Percentiles rank a stretch among this genome's conserved stretches.
Evolutionary conservation across 768 basidiomycete species (phyloP).

Genomic region (Boletus pseudopeckii): DNA sequence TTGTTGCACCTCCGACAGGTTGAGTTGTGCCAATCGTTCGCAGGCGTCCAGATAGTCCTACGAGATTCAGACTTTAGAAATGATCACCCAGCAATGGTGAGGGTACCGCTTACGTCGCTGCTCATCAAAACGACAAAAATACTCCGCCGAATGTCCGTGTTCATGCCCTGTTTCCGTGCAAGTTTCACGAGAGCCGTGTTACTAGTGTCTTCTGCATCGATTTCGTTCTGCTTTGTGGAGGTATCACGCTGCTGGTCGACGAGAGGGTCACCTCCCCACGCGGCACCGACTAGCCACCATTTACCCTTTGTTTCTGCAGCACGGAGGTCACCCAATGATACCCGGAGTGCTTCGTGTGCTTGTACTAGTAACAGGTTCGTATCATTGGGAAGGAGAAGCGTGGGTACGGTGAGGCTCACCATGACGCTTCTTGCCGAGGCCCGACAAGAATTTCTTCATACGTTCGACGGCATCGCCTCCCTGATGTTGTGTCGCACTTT

Average conservation of each 20-base stretch:
- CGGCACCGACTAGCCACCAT: conserved; percentile 99
- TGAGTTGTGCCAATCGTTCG: conserved; percentile 80
- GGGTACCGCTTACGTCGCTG: conserved; percentile 64
- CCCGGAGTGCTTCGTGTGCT: conserved; percentile 81
- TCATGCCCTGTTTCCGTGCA: conserved; percentile 97
- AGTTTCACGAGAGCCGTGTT: conserved; percentile 59
- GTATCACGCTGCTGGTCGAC: conserved; percentile 56
- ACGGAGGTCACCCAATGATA: conserved; percentile 81
- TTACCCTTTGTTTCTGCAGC: conserved; percentile 85
- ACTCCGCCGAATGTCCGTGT: conserved; percentile 88
- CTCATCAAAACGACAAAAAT: conserved; percentile 96
- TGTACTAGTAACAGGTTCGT: conserved; percentile 50
- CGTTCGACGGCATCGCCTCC: conserved; percentile 74
- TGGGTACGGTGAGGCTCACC: conserved; percentile 36
- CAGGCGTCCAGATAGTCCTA: conserved; percentile 97
- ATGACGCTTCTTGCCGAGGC: conserved; percentile 73
- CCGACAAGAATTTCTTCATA: conserved; percentile 84
- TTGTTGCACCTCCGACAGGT: conserved; percentile 84
- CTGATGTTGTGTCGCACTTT: conserved; percentile 61
- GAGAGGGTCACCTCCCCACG: conserved; percentile 91
- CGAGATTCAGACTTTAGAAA: background rate
- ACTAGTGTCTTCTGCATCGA: conserved; percentile 29
- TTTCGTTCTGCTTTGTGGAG: conserved; percentile 19
- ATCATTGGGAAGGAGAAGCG: background rate
- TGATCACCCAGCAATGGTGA: background rate